Conservation (phyloP, 1,139 yeast genomes). For the Arxiozyma telluris region DNA sequence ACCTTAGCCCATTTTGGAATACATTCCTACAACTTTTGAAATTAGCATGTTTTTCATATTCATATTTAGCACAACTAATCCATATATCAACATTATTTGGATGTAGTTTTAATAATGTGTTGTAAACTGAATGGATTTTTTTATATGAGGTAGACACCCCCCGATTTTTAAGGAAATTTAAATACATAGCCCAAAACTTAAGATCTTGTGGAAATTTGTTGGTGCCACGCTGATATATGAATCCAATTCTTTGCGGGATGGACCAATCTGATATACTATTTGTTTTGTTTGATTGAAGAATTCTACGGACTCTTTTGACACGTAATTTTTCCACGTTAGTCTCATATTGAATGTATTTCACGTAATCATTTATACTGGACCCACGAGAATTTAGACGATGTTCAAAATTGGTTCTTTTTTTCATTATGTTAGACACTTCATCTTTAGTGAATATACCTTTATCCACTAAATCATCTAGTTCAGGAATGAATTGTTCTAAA, state of each 20-base stretch:
- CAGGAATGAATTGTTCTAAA: slow-evolving; percentile 82
- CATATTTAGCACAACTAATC: slow-evolving; percentile 93
- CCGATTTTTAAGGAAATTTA: slow-evolving; percentile 55
- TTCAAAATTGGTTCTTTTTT: slow-evolving; percentile 91
- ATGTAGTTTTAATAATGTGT: slow-evolving; percentile 71
- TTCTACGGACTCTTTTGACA: slow-evolving; percentile 57
- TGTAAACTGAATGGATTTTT: slow-evolving; percentile 72
- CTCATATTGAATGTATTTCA: slow-evolving; percentile 77
- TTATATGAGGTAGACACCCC: slow-evolving; percentile 59
- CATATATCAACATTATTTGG: slow-evolving; percentile 89
- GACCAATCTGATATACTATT: slow-evolving; percentile 78
- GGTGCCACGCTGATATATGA: slow-evolving; percentile 77
- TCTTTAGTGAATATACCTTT: slow-evolving; percentile 72
- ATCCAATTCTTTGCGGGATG: slow-evolving; percentile 70
- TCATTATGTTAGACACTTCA: slow-evolving; percentile 81
- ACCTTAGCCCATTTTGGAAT: slow-evolving; percentile 76
- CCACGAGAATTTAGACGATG: slow-evolving; percentile 84
- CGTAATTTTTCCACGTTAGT: slow-evolving; percentile 70
- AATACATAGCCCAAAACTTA: slow-evolving; percentile 69
- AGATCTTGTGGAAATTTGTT: slow-evolving; percentile 71
- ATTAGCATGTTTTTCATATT: slow-evolving; percentile 79
- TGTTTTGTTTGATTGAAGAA: slow-evolving; percentile 42
- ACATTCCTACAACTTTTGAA: slow-evolving; percentile 83
- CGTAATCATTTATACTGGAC: slow-evolving; percentile 65
- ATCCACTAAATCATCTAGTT: slow-evolving; percentile 75